These are phyloP conservation scores for Coemansia sp. DNA, from an alignment of 192 early-diverging fungal genomes.

Conservation along the genomic window DNA sequence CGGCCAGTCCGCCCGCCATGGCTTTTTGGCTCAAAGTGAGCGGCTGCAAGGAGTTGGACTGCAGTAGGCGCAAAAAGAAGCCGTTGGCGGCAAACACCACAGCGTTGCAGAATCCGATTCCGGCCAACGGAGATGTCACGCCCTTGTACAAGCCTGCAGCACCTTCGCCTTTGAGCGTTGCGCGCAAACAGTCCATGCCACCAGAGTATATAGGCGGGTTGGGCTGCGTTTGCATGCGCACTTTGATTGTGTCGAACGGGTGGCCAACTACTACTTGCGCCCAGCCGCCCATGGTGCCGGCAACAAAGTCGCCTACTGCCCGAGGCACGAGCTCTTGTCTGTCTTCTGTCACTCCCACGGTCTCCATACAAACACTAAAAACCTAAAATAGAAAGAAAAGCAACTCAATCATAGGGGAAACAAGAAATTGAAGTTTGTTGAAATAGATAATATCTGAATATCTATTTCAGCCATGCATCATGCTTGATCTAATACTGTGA, in stretches of 20 bases:
- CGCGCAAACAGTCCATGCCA: constrained; percentile 79
- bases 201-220: constrained; percentile 62
- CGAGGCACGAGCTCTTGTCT: constrained; percentile 40
- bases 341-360: constrained; percentile 21
- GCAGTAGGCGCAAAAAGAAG: constrained; percentile 61
- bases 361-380: constrained; percentile 28
- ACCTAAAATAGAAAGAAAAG: neutral
- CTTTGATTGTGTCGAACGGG: constrained; percentile 87
- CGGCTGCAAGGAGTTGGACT: constrained; percentile 54
- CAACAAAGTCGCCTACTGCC: constrained; percentile 45
- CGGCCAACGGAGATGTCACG: constrained; percentile 77
- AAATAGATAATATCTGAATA: constrained; percentile 5
- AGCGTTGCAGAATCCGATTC: constrained; percentile 83
- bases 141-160: constrained; percentile 80
- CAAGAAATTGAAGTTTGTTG: neutral
- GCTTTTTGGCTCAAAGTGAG: constrained; percentile 74
- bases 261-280: constrained; percentile 72
- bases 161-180: constrained; percentile 79
- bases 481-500: neutral
- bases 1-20: constrained; percentile 86
- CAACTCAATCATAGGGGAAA: too few relatives aligned
- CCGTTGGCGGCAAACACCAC: constrained; percentile 81
- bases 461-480: neutral
- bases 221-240: constrained; percentile 70
- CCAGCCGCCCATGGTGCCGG: constrained; percentile 63